Conservation (phyloP, 306 rosid genomes). For the Oxytropis ochrocephala region DNA sequence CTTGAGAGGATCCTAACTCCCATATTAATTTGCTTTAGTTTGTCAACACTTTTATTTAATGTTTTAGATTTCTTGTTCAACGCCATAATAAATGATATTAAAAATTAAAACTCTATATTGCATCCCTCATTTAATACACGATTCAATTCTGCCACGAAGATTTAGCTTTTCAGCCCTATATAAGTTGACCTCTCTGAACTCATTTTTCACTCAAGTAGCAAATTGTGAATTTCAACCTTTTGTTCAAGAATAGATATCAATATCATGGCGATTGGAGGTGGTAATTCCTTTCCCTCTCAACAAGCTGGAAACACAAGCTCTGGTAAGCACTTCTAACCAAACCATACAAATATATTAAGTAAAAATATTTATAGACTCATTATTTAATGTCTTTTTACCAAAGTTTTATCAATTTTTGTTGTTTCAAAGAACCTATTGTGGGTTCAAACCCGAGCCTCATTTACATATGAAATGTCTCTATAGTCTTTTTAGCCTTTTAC, state of each 20-base stretch:
- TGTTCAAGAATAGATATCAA: not conserved
- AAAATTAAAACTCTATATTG: too few relatives aligned
- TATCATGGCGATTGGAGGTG: slow-evolving; percentile 24
- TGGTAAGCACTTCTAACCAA: too few relatives aligned
- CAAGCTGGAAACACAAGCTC: slow-evolving; percentile 20
- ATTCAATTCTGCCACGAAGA: too few relatives aligned
- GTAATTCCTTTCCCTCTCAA: not conserved
- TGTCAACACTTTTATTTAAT: not conserved
- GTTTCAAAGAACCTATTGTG: too few relatives aligned
- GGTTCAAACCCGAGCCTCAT: too few relatives aligned
- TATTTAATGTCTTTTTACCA: too few relatives aligned
- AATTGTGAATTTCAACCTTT: not conserved
- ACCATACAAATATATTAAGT: too few relatives aligned
- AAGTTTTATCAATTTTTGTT: too few relatives aligned
- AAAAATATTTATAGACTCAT: too few relatives aligned
- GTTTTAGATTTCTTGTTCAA: not conserved
- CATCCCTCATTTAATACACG: not conserved
- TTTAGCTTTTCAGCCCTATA: not conserved
- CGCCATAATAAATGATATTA: not conserved
- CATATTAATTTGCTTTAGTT: not conserved
- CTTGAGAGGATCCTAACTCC: too few relatives aligned
- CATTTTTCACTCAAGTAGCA: not conserved
- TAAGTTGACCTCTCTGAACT: not conserved
- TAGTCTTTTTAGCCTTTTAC: too few relatives aligned
- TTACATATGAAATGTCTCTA: too few relatives aligned